Evolutionary conservation across 2,329 filamentous ascomycete genomes (phyloP).

Genomic region (Botrytis squamosa): DNA sequence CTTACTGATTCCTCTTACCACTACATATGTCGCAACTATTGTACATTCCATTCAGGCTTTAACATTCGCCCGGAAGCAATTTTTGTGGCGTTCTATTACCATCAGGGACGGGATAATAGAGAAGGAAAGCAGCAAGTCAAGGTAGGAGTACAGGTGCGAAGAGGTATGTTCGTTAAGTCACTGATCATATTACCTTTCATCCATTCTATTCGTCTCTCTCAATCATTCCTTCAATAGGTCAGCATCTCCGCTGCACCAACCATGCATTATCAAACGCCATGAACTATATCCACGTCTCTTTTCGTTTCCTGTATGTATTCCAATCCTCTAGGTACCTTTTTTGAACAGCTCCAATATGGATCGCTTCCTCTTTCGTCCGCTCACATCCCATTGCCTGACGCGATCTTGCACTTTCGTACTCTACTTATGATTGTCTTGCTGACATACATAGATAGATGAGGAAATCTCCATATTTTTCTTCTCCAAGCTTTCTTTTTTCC

Average conservation of each 20-base stretch:
- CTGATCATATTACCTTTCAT: not conserved
- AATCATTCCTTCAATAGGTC: conserved; percentile 1
- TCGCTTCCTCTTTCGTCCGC: not conserved
- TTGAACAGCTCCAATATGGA: not conserved
- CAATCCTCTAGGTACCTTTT: not conserved
- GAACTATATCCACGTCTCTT: not conserved
- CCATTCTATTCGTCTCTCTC: not conserved
- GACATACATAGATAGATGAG: conserved; percentile 17
- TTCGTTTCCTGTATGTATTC: not conserved
- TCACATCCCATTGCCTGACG: not conserved
- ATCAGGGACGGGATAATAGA: not conserved
- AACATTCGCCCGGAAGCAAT: not conserved
- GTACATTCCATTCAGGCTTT: not conserved
- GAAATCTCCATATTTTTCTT: not conserved
- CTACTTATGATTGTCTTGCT: not conserved
- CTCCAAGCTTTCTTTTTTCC: not conserved
- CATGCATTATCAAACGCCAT: not conserved
- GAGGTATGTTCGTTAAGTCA: not conserved
- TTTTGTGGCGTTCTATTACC: not conserved
- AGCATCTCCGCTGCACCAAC: not conserved
- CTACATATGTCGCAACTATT: not conserved
- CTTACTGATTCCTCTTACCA: not conserved
- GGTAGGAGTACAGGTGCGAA: not conserved
- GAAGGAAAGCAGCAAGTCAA: not conserved
- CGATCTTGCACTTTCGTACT: not conserved